Conservation (phyloP, 805 yeast species). For the Zygotorulaspora sp. region DNA sequence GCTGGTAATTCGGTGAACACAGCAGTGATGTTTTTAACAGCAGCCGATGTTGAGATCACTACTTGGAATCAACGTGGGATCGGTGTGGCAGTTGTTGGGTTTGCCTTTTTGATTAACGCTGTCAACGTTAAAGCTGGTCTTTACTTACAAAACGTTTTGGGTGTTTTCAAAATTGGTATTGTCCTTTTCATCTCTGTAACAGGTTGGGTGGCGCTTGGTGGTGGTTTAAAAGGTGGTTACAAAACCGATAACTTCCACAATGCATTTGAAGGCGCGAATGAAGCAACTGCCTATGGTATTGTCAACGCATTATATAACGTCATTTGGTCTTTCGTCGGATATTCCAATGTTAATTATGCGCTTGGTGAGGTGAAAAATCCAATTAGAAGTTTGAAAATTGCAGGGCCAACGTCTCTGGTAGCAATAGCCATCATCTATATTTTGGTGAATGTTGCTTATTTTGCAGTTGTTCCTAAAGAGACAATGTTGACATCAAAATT, state of each 20-base stretch:
- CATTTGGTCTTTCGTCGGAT: slow-evolving; percentile 81
- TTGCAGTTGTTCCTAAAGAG: slow-evolving; percentile 72
- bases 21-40: slow-evolving; percentile 71
- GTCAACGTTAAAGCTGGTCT: slow-evolving; percentile 61
- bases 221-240: slow-evolving; percentile 51
- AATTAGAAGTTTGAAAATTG: slow-evolving; percentile 57
- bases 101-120: slow-evolving; percentile 62
- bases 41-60: slow-evolving; percentile 62
- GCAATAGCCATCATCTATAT: slow-evolving; percentile 61
- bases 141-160: slow-evolving; percentile 58
- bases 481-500: slow-evolving; percentile 57
- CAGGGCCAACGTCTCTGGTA: slow-evolving; percentile 71
- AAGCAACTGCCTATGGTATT: slow-evolving; percentile 60
- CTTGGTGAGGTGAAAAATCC: slow-evolving; percentile 77
- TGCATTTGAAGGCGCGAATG: slow-evolving; percentile 50
- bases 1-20: slow-evolving; percentile 78
- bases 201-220: slow-evolving; percentile 82
- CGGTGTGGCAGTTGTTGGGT: slow-evolving; percentile 69
- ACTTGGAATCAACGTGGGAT: slow-evolving; percentile 76
- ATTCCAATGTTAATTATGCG: slow-evolving; percentile 79
- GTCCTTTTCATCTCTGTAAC: slow-evolving; percentile 65
- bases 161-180: slow-evolving; percentile 69
- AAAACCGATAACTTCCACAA: slow-evolving; percentile 57
- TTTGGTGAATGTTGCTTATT: slow-evolving; percentile 74
- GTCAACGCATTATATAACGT: slow-evolving; percentile 76